phyloP scores from a whole-genome alignment of 306 rosid genomes.

The Corylus heterophylla region DNA sequence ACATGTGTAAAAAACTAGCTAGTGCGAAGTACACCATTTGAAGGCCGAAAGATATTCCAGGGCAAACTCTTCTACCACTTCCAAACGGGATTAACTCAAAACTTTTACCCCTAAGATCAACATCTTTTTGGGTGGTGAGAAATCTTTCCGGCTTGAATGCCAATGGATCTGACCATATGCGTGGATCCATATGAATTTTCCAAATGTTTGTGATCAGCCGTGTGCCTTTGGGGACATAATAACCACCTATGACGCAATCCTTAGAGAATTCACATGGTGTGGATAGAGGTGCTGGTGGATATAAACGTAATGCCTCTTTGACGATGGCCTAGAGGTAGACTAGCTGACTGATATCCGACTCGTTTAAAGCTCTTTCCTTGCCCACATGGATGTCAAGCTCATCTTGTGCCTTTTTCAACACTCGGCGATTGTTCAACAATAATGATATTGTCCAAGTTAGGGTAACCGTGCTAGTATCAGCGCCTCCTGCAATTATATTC shows the following conservation, averaged over 20 bases:
- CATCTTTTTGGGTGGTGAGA: constrained; percentile 37
- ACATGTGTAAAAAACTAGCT: constrained; percentile 49
- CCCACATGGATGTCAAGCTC: constrained; percentile 34
- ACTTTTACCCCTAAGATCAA: constrained; percentile 46
- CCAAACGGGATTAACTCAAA: constrained; percentile 43
- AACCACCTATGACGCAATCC: constrained; percentile 46
- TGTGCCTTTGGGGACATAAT: neutral
- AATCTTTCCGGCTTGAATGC: constrained; percentile 60
- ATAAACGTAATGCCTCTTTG: constrained; percentile 19
- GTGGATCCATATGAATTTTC: neutral
- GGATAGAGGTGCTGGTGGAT: constrained; percentile 47
- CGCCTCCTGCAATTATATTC: neutral
- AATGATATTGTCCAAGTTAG: neutral
- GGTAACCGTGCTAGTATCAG: neutral
- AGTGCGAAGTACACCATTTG: neutral
- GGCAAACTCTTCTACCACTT: neutral
- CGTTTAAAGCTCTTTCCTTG: neutral
- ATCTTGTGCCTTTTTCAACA: neutral
- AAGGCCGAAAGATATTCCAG: neutral
- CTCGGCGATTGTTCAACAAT: neutral
- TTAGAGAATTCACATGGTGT: constrained; percentile 32
- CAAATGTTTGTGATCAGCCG: neutral
- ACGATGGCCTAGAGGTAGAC: neutral
- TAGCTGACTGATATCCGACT: neutral
- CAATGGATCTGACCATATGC: constrained; percentile 32